Base-by-base conservation (phyloP, 2,329 filamentous ascomycete species). In the Talaromyces sp. region DNA sequence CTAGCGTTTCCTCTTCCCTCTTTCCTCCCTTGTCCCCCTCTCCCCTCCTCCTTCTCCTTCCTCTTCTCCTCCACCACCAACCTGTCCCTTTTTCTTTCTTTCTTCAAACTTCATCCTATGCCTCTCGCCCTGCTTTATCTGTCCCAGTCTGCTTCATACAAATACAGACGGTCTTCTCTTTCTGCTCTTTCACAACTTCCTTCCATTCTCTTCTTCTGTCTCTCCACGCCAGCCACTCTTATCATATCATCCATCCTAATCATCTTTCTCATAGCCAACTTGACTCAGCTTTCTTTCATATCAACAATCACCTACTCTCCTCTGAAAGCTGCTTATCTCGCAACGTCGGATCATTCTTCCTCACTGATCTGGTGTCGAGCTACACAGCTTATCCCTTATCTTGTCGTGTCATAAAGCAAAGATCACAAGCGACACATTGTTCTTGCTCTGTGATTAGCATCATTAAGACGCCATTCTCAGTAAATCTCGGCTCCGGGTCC, bases 131-230 rank as follows among this genome's bases (percentile, higher is more conserved):
- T 42, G 54, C 54, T 56, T 57, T 57, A 39, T 21, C 31, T 23
- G 8, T 35, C 37, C 5, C 14, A 21, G 62, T 63, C n/a, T 61
- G 65, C 61, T 63, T 65, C 58, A 40, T 67, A 64, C 28, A 63
- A 64, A 64, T 63, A 55, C 58, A 59, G 54, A 57, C 54, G 11
- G 35, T 18, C 21, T 52, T 58, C 50, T 65, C 57, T 64, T 61
- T 58, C 59, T 63, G 66, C 46, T 65, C 61, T 65, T 59, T 61
- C 61, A 61, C 62, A 60, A 63, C 54, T 57, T 57, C 54, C 35
- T 57, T 37, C 23, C 54, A 57, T 57, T 42, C 28, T 65, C 61
- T 46, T 58, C 42, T 58, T 42, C 35, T 44, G 21, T 31, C 21
- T 31, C 50, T 23, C 35, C n/a, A 40, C 21, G 52, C 21, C 25